Evolutionary conservation across 345 rosid species (phyloP).

Genomic region (Xanthoceras sorbifolium): DNA sequence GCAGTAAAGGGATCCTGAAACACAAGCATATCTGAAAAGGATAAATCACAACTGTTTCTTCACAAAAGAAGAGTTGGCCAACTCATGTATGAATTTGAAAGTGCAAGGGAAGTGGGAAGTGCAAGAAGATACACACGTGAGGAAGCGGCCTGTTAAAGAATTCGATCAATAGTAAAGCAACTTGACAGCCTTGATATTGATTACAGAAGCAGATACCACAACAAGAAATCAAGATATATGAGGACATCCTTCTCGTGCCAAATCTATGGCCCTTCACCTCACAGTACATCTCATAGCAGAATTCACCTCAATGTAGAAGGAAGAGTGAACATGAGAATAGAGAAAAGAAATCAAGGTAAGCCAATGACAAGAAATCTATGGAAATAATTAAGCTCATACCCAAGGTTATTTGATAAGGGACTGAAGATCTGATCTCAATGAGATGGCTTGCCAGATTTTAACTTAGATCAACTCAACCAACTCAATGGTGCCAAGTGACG

Average conservation of each 20-base stretch:
- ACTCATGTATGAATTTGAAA: neutral
- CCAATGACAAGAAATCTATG: neutral
- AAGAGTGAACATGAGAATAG: neutral
- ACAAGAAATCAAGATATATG: neutral
- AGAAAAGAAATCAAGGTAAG: neutral
- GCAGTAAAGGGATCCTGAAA: constrained; percentile 7
- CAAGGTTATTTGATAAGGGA: neutral
- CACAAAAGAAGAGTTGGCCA: neutral
- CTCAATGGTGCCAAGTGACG: neutral
- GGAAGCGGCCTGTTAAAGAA: neutral
- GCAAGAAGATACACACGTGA: neutral
- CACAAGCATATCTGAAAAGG: neutral
- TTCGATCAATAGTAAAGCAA: neutral
- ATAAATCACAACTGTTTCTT: neutral
- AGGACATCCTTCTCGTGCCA: neutral
- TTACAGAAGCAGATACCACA: neutral
- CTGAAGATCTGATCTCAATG: neutral
- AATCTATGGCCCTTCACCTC: neutral
- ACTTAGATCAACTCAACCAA: constrained; percentile 18
- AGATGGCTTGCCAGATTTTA: neutral
- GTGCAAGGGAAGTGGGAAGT: neutral
- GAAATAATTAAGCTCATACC: neutral
- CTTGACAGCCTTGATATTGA: neutral
- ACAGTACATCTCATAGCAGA: neutral
- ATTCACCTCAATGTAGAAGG: constrained; percentile 3